A percentile compares a stretch with the other conserved stretches of the same genome.
Evolutionary conservation across 305 asterid species (phyloP).

Genomic region (Fraxinus velutina): DNA sequence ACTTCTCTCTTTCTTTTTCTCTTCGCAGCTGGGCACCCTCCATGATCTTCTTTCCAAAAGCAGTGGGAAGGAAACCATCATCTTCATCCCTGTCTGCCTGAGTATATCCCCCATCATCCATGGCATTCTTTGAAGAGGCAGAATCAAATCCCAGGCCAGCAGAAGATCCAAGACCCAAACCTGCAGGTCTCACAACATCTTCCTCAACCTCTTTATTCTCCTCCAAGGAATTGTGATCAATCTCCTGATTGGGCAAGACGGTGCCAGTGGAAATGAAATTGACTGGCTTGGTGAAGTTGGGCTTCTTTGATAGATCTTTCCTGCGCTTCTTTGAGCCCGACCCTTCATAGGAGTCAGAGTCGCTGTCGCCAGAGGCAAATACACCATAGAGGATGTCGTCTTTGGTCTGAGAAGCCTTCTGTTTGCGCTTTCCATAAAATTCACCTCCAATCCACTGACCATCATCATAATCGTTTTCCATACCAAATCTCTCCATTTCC

Average conservation of each 20-base stretch:
- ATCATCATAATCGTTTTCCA: slow-evolving; percentile 83
- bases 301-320: slow-evolving; percentile 47
- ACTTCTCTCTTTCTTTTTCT: slow-evolving; percentile 66
- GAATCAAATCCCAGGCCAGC: slow-evolving; percentile 37
- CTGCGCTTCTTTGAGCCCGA: slow-evolving; percentile 63
- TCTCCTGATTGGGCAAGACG: slow-evolving; percentile 64
- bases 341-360: slow-evolving; percentile 61
- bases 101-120: slow-evolving; percentile 6
- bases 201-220: slow-evolving; percentile 38
- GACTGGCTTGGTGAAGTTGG: slow-evolving; percentile 73
- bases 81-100: slow-evolving; percentile 31
- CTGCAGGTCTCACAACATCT: slow-evolving; percentile 36
- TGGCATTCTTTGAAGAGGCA: slow-evolving; percentile 26
- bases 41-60: slow-evolving; percentile 62
- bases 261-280: slow-evolving; percentile 65
- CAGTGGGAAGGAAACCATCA: slow-evolving; percentile 49
- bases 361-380: slow-evolving; percentile 73
- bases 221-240: slow-evolving; percentile 49
- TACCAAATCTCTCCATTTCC: slow-evolving; percentile 73
- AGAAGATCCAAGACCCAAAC: slow-evolving; percentile 31
- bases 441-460: slow-evolving; percentile 75
- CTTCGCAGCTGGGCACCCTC: slow-evolving; percentile 68
- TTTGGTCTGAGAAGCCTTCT: slow-evolving; percentile 57
- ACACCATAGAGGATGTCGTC: slow-evolving; percentile 75
- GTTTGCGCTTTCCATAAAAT: slow-evolving; percentile 53